phyloP scores from a whole-genome alignment of 192 early-diverging fungal genomes.

The Oehlia diaphana region DNA sequence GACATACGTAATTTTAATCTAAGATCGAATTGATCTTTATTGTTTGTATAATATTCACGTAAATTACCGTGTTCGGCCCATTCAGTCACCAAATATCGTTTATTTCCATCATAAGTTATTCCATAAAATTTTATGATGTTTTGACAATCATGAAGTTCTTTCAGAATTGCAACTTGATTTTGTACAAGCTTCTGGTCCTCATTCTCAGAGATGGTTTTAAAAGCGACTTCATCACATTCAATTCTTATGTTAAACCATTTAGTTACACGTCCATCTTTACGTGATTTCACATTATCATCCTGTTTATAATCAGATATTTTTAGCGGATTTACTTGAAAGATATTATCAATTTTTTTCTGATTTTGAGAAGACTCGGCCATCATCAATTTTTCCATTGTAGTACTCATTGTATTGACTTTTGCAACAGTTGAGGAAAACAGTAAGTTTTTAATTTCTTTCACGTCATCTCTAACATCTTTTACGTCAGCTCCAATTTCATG shows the following conservation, averaged over 20 bases:
- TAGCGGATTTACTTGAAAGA: too few species aligned
- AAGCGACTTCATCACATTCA: not conserved
- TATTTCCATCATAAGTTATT: not conserved
- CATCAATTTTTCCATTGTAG: too few species aligned
- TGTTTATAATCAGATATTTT: too few species aligned
- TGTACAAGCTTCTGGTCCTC: not conserved
- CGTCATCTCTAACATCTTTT: too few species aligned
- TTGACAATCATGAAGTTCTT: not conserved
- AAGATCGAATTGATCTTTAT: not conserved
- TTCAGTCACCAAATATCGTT: constrained; percentile 8
- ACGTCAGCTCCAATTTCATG: too few species aligned
- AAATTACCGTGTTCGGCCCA: constrained; percentile 21
- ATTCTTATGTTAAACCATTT: not conserved
- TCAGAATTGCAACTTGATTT: not conserved
- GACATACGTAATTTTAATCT: constrained; percentile 6
- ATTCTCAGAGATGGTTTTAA: not conserved
- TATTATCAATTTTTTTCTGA: too few species aligned
- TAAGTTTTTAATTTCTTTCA: too few species aligned
- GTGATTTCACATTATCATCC: too few species aligned
- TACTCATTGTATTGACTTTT: too few species aligned
- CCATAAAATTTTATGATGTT: constrained; percentile 26
- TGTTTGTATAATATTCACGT: not conserved
- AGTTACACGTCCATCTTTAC: too few species aligned
- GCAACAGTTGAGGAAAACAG: too few species aligned
- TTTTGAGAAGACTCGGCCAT: too few species aligned